Base-by-base conservation (phyloP, 1,284 basidiomycete species). In the Amylostereum areolatum region DNA sequence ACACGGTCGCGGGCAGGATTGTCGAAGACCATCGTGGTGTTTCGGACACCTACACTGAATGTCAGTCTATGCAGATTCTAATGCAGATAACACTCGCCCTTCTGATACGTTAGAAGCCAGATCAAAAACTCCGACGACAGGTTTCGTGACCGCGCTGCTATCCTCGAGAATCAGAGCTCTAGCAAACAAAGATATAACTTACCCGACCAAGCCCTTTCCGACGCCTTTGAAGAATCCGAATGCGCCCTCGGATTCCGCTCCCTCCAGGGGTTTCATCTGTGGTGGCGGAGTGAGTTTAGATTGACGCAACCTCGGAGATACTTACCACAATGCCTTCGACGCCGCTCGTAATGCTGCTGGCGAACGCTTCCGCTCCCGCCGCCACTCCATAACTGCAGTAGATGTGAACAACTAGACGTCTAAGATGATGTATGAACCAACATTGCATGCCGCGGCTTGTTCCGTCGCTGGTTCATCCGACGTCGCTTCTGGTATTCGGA, bases 11-110 rank as follows among this genome's bases (percentile, higher is more conserved):
- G 81, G 46, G 89, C 88, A 43, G 90, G 89, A 56, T 85, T 90
- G 63, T 99, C 97, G 57, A 99, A 99, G 1, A 98, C 96, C 3
- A 93, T 98, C 0, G 97, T 99, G 0, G 97, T 99, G 63, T 99
- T 99, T 37, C 97, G 83, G 55, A 98, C 93, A 29, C 90, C 90
- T 88, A 59, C 27, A 43, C 4, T 4, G 18, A 3, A 25, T 9
- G 8, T 43, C 9, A 42, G 18, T 33, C 24, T 27, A 35, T 27
- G 28, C 1, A 31, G 35, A 31, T 9, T 10, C 41, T 27, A 43
- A 18, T 18, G 18, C 6, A 37, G 12, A n/a, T 8, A 6, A 25
- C 5, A 30, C 56, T 43, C 61, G 77, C 94, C 94, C 95, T 77
- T 97, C 96, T n/a, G 90, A 88, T 28, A 98, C 85, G 60, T 96